A percentile compares a stretch with the other conserved stretches of the same genome.
These are phyloP conservation scores for Cladochytrium replicatum DNA, from an alignment of 192 early-diverging fungal species.

Conservation along the genomic window DNA sequence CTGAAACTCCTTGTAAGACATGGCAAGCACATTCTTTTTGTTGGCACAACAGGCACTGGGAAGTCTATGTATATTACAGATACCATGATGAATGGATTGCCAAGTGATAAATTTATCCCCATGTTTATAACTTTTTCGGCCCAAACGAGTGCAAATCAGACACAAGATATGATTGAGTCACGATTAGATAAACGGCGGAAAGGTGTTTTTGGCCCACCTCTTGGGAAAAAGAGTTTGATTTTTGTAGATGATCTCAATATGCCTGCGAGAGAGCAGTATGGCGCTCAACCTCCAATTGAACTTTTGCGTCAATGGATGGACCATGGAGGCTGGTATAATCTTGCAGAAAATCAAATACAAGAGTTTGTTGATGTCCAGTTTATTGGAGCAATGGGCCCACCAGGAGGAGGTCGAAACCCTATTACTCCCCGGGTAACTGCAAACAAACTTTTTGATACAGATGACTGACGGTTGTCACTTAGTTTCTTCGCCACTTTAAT, in stretches of 20 bases:
- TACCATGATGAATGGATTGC: conserved; percentile 36
- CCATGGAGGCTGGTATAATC: conserved; percentile 52
- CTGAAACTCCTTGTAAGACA: conserved; percentile 37
- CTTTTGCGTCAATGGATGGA: conserved; percentile 55
- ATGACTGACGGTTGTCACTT: background rate
- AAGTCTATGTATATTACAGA: conserved; percentile 54
- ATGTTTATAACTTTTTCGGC: conserved; percentile 51
- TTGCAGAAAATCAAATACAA: conserved; percentile 35
- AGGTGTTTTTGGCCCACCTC: conserved; percentile 46
- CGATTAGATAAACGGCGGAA: conserved; percentile 50
- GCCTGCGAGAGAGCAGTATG: conserved; percentile 47
- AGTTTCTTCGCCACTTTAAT: conserved; percentile 50
- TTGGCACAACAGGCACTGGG: conserved; percentile 50
- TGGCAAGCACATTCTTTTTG: conserved; percentile 42
- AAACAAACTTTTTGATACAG: background rate
- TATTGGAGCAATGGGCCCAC: conserved; percentile 50
- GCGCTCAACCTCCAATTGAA: conserved; percentile 55
- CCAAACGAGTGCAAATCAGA: conserved; percentile 49
- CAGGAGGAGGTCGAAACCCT: conserved; percentile 47
- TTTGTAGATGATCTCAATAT: conserved; percentile 58
- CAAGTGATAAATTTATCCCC: conserved; percentile 38
- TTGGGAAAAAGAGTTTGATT: conserved; percentile 43
- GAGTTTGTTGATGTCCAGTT: conserved; percentile 52
- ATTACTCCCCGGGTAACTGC: conserved; percentile 36
- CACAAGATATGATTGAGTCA: conserved; percentile 51